These are phyloP conservation scores for Hypoxylon rickii DNA, from an alignment of 495 filamentous ascomycete species.

Conservation along the genomic window DNA sequence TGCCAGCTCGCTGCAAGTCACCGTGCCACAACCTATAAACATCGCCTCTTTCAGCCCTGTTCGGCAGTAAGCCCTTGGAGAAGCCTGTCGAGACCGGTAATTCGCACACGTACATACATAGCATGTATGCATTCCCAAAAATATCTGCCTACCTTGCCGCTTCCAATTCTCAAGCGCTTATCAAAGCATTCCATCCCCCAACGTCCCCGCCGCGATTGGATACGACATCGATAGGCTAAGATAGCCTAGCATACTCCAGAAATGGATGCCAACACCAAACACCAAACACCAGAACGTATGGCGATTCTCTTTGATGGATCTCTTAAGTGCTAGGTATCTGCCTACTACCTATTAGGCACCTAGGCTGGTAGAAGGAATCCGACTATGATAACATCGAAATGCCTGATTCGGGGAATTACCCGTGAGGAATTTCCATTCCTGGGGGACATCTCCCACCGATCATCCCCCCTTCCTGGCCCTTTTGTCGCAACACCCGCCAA, in stretches of 20 bases:
- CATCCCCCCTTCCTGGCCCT: slow-evolving; percentile 7
- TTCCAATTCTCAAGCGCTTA: slow-evolving; percentile 30
- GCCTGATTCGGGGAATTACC: slow-evolving; percentile 9
- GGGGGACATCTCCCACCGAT: slow-evolving; percentile 4
- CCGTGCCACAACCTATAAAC: slow-evolving; percentile 18
- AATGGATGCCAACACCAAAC: no score
- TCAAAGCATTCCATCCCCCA: slow-evolving; percentile 16
- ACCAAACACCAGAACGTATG: no score
- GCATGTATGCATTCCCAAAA: slow-evolving; percentile 15
- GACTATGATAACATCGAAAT: slow-evolving; percentile 5
- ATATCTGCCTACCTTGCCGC: slow-evolving; percentile 18
- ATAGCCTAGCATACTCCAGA: slow-evolving; percentile 8
- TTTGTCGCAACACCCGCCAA: slow-evolving; percentile 16
- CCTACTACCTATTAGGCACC: neutral
- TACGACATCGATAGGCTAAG: slow-evolving; percentile 2
- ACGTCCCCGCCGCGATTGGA: slow-evolving; percentile 8
- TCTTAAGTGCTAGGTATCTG: slow-evolving; percentile 1
- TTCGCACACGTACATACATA: neutral
- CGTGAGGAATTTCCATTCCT: slow-evolving; percentile 29
- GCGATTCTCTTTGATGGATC: no score
- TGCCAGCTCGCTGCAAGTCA: slow-evolving; percentile 16
- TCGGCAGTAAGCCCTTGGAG: slow-evolving; percentile 21
- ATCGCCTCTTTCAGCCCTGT: slow-evolving; percentile 32
- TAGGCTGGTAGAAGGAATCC: slow-evolving; percentile 7
- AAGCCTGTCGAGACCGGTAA: slow-evolving; percentile 4